These are phyloP conservation scores for Maudiozyma bulderi DNA, from an alignment of 805 yeast genomes.

Conservation along the genomic window DNA sequence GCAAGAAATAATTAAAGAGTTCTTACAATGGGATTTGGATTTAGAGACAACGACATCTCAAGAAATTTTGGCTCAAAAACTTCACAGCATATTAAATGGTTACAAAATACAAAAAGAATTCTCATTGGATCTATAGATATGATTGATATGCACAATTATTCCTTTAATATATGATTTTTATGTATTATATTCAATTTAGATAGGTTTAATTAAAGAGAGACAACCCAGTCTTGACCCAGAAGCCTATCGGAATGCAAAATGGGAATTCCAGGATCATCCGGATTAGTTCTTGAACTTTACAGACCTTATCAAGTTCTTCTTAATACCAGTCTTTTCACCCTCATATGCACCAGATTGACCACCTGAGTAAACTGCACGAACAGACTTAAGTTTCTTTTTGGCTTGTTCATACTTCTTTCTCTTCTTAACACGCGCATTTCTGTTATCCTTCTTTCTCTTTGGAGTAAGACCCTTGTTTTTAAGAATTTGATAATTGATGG, in stretches of 20 bases:
- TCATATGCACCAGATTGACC: conserved; percentile 68
- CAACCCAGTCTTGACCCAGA: neutral
- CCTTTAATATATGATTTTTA: neutral
- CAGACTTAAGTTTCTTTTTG: conserved; percentile 82
- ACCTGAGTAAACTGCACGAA: conserved; percentile 76
- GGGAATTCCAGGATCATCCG: too few species aligned
- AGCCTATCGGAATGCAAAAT: too few species aligned
- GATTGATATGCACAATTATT: neutral
- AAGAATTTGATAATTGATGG: conserved; percentile 85
- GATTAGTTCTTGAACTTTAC: conserved; percentile 46
- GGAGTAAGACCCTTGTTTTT: conserved; percentile 96
- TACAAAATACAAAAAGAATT: neutral
- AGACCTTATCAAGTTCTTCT: conserved; percentile 83
- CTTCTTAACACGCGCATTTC: conserved; percentile 97
- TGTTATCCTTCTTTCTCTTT: conserved; percentile 82
- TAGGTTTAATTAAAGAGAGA: neutral
- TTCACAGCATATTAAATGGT: conserved; percentile 1
- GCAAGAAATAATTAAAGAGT: conserved; percentile 16
- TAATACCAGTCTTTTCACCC: conserved; percentile 96
- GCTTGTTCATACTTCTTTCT: conserved; percentile 94
- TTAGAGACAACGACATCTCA: conserved; percentile 9
- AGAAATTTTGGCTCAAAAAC: conserved; percentile 6
- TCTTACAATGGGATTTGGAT: conserved; percentile 25
- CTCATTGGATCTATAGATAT: neutral
- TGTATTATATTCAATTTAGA: neutral